A percentile compares a stretch with the other conserved stretches of the same genome.
phyloP scores from a whole-genome alignment of 2,329 filamentous ascomycete genomes.

The Beauveria sp. region DNA sequence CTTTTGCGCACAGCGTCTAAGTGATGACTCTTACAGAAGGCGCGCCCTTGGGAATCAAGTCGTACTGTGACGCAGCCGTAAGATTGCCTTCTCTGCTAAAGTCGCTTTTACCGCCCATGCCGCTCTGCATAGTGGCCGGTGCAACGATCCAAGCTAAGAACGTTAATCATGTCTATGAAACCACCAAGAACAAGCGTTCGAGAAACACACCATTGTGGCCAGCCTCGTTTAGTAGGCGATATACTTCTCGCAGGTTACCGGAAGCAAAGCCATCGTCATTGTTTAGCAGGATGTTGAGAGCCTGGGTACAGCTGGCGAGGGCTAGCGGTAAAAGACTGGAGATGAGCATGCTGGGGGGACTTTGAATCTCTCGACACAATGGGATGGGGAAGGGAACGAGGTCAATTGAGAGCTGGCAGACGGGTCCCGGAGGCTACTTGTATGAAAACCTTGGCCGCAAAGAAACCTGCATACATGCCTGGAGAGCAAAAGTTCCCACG shows the following conservation, averaged over 20 bases:
- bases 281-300: slow-evolving; percentile 23
- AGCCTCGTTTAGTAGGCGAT: slow-evolving; percentile 22
- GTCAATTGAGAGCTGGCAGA: neutral
- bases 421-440: neutral
- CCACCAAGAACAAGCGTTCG: fast-evolving
- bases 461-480: neutral
- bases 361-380: neutral
- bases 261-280: slow-evolving; percentile 26
- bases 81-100: slow-evolving; percentile 23
- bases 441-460: neutral
- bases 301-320: slow-evolving; percentile 12
- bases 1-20: too few species aligned
- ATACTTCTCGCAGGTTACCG: slow-evolving; percentile 22
- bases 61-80: slow-evolving; percentile 20
- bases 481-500: slow-evolving; percentile 1
- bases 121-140: slow-evolving; percentile 23
- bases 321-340: neutral
- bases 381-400: neutral
- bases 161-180: neutral
- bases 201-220: slow-evolving; percentile 21
- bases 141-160: slow-evolving; percentile 23
- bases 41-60: slow-evolving; percentile 22
- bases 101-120: slow-evolving; percentile 21
- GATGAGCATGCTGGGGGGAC: neutral
- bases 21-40: slow-evolving; percentile 18